Conservation (phyloP, 2,329 filamentous ascomycete species). For the Penicillium sp. region DNA sequence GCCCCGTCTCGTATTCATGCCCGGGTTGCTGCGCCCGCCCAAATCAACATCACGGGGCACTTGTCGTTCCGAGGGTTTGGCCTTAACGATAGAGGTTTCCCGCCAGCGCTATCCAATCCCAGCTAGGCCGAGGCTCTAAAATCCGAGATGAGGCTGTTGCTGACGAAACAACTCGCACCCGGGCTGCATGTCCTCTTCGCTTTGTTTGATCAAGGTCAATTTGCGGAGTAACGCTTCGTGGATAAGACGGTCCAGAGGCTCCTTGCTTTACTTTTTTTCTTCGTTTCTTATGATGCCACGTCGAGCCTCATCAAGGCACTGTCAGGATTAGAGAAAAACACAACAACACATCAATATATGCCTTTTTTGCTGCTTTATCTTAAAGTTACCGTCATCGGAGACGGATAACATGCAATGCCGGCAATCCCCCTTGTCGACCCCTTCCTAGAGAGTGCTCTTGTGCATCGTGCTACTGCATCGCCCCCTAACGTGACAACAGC, state of each 20-base stretch:
- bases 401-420: slow-evolving; percentile 19
- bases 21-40: slow-evolving; percentile 8
- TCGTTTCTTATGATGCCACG: not conserved
- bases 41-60: slow-evolving; percentile 10
- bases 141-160: slow-evolving; percentile 19
- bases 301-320: not conserved
- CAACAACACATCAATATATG: slow-evolving; percentile 4
- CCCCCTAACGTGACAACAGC: slow-evolving; percentile 22
- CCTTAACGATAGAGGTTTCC: not conserved
- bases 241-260: not conserved
- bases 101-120: not conserved
- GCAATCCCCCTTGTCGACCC: slow-evolving; percentile 13
- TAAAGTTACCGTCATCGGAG: not conserved
- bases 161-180: slow-evolving; percentile 10
- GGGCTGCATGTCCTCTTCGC: not conserved
- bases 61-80: slow-evolving; percentile 1
- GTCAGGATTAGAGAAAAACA: not conserved
- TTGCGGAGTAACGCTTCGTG: not conserved
- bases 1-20: slow-evolving; percentile 19
- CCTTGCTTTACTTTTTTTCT: not conserved
- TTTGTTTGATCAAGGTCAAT: slow-evolving; percentile 4
- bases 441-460: slow-evolving; percentile 9
- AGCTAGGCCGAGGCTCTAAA: not conserved
- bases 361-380: not conserved
- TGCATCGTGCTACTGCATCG: slow-evolving; percentile 13